Evolutionary conservation across 805 yeast species (phyloP).

Genomic region (Lipomyces yamadae): DNA sequence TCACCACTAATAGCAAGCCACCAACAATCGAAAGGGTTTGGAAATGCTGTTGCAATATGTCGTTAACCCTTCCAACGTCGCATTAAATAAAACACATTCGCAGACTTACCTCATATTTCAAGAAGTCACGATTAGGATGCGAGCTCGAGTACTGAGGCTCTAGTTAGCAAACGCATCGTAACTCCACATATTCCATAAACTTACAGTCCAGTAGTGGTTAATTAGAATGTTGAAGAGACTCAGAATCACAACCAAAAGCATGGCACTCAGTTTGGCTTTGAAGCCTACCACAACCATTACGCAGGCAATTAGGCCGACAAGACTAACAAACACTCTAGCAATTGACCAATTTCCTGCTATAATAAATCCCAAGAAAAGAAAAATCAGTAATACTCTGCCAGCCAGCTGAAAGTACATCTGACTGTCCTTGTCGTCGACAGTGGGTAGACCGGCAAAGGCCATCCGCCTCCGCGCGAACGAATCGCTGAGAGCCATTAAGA

Average conservation of each 20-base stretch:
- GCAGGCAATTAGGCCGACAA: slow-evolving; percentile 72
- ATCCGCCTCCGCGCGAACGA: slow-evolving; percentile 74
- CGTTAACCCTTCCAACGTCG: background rate
- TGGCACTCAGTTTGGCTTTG: slow-evolving; percentile 88
- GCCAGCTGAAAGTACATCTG: slow-evolving; percentile 83
- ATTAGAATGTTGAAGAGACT: slow-evolving; percentile 74
- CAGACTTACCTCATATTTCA: slow-evolving; percentile 69
- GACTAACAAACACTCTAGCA: slow-evolving; percentile 63
- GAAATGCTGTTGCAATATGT: slow-evolving; percentile 58
- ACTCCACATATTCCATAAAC: background rate
- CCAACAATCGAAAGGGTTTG: slow-evolving; percentile 95
- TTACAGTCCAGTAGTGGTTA: slow-evolving; percentile 82
- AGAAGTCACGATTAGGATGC: slow-evolving; percentile 81
- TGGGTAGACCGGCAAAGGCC: slow-evolving; percentile 35
- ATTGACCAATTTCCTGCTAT: slow-evolving; percentile 75
- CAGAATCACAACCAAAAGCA: slow-evolving; percentile 65
- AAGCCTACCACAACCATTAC: slow-evolving; percentile 85
- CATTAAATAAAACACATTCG: background rate
- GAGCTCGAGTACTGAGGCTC: slow-evolving; percentile 53
- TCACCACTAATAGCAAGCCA: slow-evolving; percentile 85
- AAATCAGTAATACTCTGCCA: slow-evolving; percentile 83
- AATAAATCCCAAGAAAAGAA: slow-evolving; percentile 83
- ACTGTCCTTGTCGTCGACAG: slow-evolving; percentile 55
- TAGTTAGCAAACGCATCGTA: background rate
- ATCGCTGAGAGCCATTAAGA: slow-evolving; percentile 84